Evolutionary conservation across 2,329 filamentous ascomycete species (phyloP).

Genomic region (Amauroascus verrucosus): DNA sequence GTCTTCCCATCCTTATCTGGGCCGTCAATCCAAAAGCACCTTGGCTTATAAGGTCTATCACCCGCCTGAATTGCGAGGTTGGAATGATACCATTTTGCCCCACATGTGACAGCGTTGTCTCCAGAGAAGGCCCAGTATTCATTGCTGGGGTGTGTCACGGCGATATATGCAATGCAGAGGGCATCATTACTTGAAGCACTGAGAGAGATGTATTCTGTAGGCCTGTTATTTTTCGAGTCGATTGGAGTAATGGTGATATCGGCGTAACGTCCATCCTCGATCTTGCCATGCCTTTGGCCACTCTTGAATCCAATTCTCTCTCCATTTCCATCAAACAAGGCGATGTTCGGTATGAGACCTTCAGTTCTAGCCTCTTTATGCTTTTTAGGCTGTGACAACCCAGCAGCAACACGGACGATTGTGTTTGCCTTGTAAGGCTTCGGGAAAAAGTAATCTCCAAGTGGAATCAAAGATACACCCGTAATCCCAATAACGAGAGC

Average conservation of each 20-base stretch:
- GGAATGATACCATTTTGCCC: constrained; percentile 20
- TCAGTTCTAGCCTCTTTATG: not conserved
- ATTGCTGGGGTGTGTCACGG: not conserved
- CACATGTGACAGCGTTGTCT: constrained; percentile 19
- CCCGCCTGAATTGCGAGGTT: constrained; percentile 9
- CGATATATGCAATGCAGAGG: constrained; percentile 3
- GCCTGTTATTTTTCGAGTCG: not conserved
- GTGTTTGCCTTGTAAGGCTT: not conserved
- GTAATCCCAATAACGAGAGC: constrained; percentile 1
- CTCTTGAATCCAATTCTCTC: not conserved
- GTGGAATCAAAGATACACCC: constrained; percentile 3
- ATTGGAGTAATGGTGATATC: not conserved
- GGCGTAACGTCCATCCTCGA: not conserved
- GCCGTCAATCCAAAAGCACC: constrained; percentile 8
- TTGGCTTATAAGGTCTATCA: not conserved
- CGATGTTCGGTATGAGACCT: constrained; percentile 1
- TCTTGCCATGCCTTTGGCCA: not conserved
- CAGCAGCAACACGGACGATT: constrained; percentile 1
- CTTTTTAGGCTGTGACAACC: not conserved
- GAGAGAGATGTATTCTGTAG: constrained; percentile 3
- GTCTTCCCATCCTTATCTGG: not conserved
- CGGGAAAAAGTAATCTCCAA: constrained; percentile 5
- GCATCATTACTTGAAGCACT: not conserved
- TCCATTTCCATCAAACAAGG: constrained; percentile 5
- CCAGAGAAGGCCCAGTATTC: constrained; percentile 14